A percentile compares a stretch with the other conserved stretches of the same genome.
Conservation (phyloP, 2,329 filamentous ascomycete species). For the Domatiomyces globalis region DNA sequence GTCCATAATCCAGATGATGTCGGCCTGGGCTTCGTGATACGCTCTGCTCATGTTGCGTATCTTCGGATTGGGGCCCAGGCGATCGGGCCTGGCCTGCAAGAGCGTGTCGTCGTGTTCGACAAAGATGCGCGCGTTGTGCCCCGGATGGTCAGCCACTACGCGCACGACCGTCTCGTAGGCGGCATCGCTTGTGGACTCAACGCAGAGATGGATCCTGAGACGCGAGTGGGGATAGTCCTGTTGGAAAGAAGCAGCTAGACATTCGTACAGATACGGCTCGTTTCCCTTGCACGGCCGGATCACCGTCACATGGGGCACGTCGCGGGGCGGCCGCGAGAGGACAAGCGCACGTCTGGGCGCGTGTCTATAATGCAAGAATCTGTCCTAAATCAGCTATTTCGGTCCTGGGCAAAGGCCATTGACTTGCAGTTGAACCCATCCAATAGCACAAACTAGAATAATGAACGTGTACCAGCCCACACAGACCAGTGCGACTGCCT, state of each 20-base stretch:
- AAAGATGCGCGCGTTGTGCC: conserved; percentile 55
- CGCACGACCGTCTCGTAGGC: conserved; percentile 60
- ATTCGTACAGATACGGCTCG: conserved; percentile 82
- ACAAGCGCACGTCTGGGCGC: conserved; percentile 31
- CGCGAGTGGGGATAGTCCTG: conserved; percentile 68
- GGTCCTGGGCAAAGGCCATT: not conserved
- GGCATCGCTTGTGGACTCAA: conserved; percentile 60
- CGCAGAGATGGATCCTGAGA: conserved; percentile 68
- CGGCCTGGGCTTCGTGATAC: conserved; percentile 74
- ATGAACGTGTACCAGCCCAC: conserved; percentile 45
- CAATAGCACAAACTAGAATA: conserved; percentile 42
- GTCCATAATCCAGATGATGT: conserved; percentile 88
- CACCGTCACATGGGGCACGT: conserved; percentile 70
- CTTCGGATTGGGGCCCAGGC: conserved; percentile 89
- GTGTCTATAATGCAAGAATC: conserved; percentile 41
- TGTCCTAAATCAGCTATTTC: conserved; percentile 20
- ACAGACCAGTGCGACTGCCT: conserved; percentile 32
- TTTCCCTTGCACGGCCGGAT: conserved; percentile 89
- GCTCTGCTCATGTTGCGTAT: conserved; percentile 91
- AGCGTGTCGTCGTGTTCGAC: conserved; percentile 70
- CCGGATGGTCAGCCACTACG: conserved; percentile 58
- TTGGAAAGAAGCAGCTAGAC: conserved; percentile 69
- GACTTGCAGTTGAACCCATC: conserved; percentile 45
- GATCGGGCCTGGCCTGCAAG: conserved; percentile 34
- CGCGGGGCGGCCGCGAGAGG: conserved; percentile 23